Evolutionary conservation across 192 early-diverging fungal genomes (phyloP).

Genomic region (Coemansia sp.): DNA sequence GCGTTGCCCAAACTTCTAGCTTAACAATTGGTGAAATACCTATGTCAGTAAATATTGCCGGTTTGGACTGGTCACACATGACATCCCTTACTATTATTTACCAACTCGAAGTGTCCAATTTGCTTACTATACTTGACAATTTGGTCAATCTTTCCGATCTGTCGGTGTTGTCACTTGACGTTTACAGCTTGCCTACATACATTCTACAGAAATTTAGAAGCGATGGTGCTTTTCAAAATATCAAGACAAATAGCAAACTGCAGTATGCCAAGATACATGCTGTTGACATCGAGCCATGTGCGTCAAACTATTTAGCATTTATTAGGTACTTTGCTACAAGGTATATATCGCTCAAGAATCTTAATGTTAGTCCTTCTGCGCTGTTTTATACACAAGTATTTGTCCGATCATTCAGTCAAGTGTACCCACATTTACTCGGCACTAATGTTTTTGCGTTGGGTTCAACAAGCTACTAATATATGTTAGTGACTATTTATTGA

Average conservation of each 20-base stretch:
- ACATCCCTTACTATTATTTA: slow-evolving; percentile 6
- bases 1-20: not conserved
- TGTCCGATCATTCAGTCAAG: not conserved
- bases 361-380: slow-evolving; percentile 6
- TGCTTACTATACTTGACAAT: not conserved
- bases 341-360: slow-evolving; percentile 5
- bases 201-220: not conserved
- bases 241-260: not conserved
- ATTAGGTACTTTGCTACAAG: slow-evolving; percentile 7
- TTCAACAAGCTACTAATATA: not conserved
- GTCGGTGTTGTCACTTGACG: not conserved
- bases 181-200: not conserved
- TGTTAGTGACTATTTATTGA: not conserved
- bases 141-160: not conserved
- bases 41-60: not conserved
- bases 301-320: slow-evolving; percentile 9
- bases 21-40: not conserved
- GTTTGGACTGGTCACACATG: slow-evolving; percentile 2
- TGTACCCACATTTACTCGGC: not conserved
- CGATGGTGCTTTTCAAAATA: too few species aligned
- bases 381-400: slow-evolving; percentile 1
- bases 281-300: slow-evolving; percentile 2
- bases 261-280: slow-evolving; percentile 8
- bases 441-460: not conserved
- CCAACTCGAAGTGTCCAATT: not conserved